Evolutionary conservation across 1,284 basidiomycete species (phyloP).

Genomic region (Heterobasidion occidentale): DNA sequence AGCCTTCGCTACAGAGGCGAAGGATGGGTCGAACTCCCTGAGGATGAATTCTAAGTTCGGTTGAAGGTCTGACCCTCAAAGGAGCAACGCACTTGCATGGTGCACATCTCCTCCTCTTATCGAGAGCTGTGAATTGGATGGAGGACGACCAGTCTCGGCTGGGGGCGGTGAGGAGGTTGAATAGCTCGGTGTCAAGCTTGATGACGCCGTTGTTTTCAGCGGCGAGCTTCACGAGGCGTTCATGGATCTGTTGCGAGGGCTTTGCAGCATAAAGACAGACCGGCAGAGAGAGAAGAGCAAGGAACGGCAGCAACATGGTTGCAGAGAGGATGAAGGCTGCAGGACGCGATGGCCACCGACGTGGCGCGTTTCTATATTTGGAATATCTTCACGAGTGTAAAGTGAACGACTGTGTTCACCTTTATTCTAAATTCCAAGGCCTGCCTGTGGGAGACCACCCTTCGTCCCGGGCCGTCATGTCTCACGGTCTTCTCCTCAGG

Average conservation of each 20-base stretch:
- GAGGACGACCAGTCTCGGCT: conserved; percentile 80
- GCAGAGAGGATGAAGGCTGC: neutral
- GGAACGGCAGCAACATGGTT: conserved; percentile 31
- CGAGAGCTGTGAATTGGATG: conserved; percentile 82
- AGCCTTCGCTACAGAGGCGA: conserved; percentile 69
- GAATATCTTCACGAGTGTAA: neutral
- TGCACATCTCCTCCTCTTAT: conserved; percentile 66
- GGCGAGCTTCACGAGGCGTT: conserved; percentile 59
- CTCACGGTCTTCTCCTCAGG: conserved; percentile 78
- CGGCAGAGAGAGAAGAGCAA: conserved; percentile 40
- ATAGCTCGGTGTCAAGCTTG: conserved; percentile 66
- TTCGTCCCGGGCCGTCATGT: conserved; percentile 22
- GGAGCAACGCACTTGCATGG: conserved; percentile 61
- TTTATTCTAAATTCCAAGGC: neutral
- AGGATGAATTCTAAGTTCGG: neutral
- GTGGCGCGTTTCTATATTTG: conserved; percentile 11
- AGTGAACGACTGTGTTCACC: neutral
- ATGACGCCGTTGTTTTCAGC: conserved; percentile 71
- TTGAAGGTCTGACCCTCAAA: neutral
- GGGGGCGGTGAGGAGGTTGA: conserved; percentile 66
- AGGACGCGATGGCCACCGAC: conserved; percentile 9
- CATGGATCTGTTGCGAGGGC: conserved; percentile 24
- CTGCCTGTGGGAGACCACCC: neutral
- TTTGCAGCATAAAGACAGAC: conserved; percentile 34
- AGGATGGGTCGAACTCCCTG: conserved; percentile 83